phyloP scores from a whole-genome alignment of 176 grass and related monocot genomes.

The Lolium perenne region DNA sequence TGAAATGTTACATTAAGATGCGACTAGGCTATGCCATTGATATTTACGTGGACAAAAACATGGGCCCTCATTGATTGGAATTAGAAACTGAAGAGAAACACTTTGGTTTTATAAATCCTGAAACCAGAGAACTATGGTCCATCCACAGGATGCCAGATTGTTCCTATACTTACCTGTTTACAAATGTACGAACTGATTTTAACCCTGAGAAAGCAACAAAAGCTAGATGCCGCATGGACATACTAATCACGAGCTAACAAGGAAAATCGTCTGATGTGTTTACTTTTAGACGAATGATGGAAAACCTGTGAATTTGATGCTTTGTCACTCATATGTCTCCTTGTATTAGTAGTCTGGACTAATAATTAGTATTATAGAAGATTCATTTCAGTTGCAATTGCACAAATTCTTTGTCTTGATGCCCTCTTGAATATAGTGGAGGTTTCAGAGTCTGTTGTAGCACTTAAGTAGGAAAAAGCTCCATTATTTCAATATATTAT shows the following conservation, averaged over 20 bases:
- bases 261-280: background rate
- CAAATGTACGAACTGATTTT: background rate
- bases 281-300: background rate
- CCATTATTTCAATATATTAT: background rate
- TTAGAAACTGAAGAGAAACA: background rate
- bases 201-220: conserved; percentile 22
- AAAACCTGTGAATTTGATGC: background rate
- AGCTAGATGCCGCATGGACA: background rate
- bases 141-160: background rate
- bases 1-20: conserved; percentile 1
- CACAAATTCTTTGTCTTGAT: background rate
- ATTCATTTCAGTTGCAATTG: background rate
- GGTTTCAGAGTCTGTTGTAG: background rate
- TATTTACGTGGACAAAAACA: background rate
- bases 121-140: conserved; percentile 26
- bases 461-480: background rate
- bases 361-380: conserved; percentile 14
- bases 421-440: background rate
- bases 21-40: background rate
- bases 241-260: conserved; percentile 2
- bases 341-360: background rate
- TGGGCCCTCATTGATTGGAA: background rate
- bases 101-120: conserved; percentile 23
- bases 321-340: background rate
- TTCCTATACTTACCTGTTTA: background rate